Evolutionary conservation across 495 filamentous ascomycete species (phyloP).

Genomic region (Trichoderma virens): DNA sequence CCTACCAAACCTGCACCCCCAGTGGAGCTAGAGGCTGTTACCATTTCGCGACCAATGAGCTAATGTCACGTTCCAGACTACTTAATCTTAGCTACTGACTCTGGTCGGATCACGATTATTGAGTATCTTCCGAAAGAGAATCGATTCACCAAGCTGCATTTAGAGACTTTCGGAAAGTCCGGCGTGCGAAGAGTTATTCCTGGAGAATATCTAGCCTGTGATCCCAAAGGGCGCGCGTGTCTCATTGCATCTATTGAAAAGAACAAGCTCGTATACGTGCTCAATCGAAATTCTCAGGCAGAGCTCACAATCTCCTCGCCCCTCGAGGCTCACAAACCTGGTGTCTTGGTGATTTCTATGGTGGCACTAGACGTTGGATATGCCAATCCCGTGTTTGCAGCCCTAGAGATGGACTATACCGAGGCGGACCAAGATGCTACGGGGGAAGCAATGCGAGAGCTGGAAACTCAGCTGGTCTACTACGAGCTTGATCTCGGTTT

Average conservation of each 20-base stretch:
- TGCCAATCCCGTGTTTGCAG: constrained; percentile 92
- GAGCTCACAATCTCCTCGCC: constrained; percentile 95
- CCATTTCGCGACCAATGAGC: constrained; percentile 36
- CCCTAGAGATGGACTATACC: constrained; percentile 86
- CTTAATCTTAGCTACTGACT: constrained; percentile 91
- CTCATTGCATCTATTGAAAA: constrained; percentile 93
- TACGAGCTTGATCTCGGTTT: constrained; percentile 95
- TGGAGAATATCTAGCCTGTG: constrained; percentile 87
- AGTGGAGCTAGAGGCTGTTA: neutral
- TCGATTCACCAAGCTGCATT: constrained; percentile 78
- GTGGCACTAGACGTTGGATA: constrained; percentile 89
- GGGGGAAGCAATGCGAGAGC: constrained; percentile 69
- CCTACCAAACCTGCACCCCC: neutral
- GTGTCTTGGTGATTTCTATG: constrained; percentile 81
- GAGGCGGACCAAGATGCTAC: constrained; percentile 88
- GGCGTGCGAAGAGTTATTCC: constrained; percentile 91
- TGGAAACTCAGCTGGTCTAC: constrained; percentile 88
- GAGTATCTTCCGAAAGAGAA: constrained; percentile 87
- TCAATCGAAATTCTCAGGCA: constrained; percentile 90
- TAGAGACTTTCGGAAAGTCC: constrained; percentile 97
- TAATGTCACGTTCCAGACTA: constrained; percentile 70
- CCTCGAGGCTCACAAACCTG: constrained; percentile 94
- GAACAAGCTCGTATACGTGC: constrained; percentile 98
- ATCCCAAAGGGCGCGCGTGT: constrained; percentile 92
- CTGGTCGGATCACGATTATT: constrained; percentile 86